A percentile compares a stretch with the other conserved stretches of the same genome.
Evolutionary conservation across 1,284 basidiomycete genomes (phyloP).

Genomic region (Pascua guehoae): DNA sequence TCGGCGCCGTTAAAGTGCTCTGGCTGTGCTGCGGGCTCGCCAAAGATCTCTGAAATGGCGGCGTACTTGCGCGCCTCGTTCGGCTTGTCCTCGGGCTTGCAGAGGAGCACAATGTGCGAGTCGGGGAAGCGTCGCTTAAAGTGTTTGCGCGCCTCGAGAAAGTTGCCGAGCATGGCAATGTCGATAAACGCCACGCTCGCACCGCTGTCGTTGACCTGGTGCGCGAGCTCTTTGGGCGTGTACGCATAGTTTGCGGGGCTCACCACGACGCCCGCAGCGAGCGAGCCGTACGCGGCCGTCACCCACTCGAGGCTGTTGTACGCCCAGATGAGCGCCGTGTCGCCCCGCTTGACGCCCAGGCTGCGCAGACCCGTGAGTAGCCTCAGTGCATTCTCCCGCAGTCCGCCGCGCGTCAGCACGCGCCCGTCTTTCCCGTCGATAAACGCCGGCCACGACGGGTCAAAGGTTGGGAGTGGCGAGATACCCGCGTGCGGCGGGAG

Average conservation of each 20-base stretch:
- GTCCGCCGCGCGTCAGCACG: slow-evolving; percentile 57
- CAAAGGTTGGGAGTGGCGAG: slow-evolving; percentile 7
- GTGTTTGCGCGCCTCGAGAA: slow-evolving; percentile 25
- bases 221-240: slow-evolving; percentile 42
- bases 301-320: slow-evolving; percentile 64
- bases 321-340: slow-evolving; percentile 42
- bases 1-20: slow-evolving; percentile 12
- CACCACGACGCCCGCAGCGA: slow-evolving; percentile 35
- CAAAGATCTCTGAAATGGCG: slow-evolving; percentile 5
- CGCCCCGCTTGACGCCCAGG: slow-evolving; percentile 31
- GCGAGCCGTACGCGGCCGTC: slow-evolving; percentile 58
- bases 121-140: slow-evolving; percentile 13
- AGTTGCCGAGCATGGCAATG: slow-evolving; percentile 53
- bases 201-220: slow-evolving; percentile 54
- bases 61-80: slow-evolving; percentile 9
- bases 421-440: slow-evolving; percentile 63
- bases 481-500: slow-evolving; percentile 4
- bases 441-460: slow-evolving; percentile 55
- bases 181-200: slow-evolving; percentile 58
- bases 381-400: slow-evolving; percentile 58
- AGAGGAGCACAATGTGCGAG: slow-evolving; percentile 33
- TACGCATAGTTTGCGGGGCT: slow-evolving; percentile 44
- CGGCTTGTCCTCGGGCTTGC: slow-evolving; percentile 19
- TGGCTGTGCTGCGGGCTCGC: background rate
- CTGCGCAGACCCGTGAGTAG: slow-evolving; percentile 57